Evolutionary conservation across 148 eudicot genomes (phyloP).

Genomic region (Silene latifolia): DNA sequence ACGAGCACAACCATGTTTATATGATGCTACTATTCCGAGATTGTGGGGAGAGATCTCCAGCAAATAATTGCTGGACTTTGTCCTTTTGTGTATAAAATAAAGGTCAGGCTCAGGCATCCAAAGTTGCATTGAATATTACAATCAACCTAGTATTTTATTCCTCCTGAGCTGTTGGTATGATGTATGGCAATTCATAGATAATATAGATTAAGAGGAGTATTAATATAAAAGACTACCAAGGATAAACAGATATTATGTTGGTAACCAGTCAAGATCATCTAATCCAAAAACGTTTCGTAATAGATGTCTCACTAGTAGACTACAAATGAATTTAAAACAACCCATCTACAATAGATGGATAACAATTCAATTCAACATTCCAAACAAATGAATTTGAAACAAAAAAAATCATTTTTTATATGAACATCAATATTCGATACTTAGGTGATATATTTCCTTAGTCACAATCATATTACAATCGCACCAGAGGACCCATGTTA

Average conservation of each 20-base stretch:
- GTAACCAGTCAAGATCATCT: background rate
- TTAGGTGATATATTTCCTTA: too few relatives aligned
- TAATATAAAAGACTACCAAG: background rate
- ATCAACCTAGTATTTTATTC: conserved; percentile 13
- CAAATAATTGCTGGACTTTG: conserved; percentile 17
- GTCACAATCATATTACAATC: background rate
- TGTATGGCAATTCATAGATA: conserved; percentile 9
- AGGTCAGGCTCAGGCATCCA: conserved; percentile 25
- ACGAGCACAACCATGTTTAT: conserved; percentile 13
- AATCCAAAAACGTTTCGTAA: background rate
- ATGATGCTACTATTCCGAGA: conserved; percentile 23
- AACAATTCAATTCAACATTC: too few relatives aligned
- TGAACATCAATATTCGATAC: background rate
- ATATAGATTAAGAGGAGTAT: background rate
- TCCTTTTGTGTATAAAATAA: conserved; percentile 18
- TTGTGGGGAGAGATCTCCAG: conserved; percentile 25
- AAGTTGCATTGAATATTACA: conserved; percentile 4
- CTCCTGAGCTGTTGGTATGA: conserved; percentile 5
- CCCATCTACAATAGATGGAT: too few relatives aligned
- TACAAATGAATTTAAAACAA: background rate
- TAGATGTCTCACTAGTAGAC: background rate
- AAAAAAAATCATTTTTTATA: background rate
- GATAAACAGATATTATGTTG: background rate
- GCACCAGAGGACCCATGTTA: background rate
- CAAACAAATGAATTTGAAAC: background rate